Conservation (phyloP, 306 rosid species). For the Prunus davidiana region DNA sequence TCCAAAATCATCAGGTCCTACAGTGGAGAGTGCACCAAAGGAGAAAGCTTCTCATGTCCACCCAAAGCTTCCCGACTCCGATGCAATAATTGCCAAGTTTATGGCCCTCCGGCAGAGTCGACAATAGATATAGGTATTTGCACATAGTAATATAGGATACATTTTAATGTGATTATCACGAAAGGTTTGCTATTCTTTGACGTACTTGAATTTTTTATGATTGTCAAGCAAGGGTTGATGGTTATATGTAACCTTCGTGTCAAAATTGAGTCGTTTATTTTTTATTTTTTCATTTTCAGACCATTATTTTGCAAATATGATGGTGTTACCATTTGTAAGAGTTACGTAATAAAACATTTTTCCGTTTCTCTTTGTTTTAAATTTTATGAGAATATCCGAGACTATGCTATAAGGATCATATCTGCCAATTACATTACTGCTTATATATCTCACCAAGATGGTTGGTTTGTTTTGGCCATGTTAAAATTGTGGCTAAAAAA, state of each 20-base stretch:
- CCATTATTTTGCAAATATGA: neutral
- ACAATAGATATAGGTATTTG: constrained; percentile 30
- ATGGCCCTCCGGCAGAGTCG: constrained; percentile 53
- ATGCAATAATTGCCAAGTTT: constrained; percentile 65
- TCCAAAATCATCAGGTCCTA: constrained; percentile 21
- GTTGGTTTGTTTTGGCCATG: too few relatives aligned
- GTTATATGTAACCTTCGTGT: neutral
- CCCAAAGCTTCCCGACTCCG: constrained; percentile 87
- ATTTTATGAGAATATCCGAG: neutral
- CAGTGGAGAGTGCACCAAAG: constrained; percentile 33
- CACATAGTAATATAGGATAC: constrained; percentile 21
- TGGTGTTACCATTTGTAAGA: neutral
- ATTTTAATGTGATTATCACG: constrained; percentile 6
- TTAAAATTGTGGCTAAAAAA: too few relatives aligned
- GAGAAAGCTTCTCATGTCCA: constrained; percentile 65
- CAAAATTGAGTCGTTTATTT: neutral
- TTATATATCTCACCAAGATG: too few relatives aligned
- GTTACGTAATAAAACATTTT: neutral
- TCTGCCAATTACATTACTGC: too few relatives aligned
- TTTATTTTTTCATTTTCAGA: neutral
- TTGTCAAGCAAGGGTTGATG: constrained; percentile 21
- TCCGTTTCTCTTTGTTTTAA: neutral
- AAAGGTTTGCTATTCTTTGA: constrained; percentile 22
- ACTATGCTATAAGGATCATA: too few relatives aligned
- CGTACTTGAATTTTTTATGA: constrained; percentile 2